Evolutionary conservation across 257 asterid species (phyloP).

Genomic region (Fraxinus quadrangulata): DNA sequence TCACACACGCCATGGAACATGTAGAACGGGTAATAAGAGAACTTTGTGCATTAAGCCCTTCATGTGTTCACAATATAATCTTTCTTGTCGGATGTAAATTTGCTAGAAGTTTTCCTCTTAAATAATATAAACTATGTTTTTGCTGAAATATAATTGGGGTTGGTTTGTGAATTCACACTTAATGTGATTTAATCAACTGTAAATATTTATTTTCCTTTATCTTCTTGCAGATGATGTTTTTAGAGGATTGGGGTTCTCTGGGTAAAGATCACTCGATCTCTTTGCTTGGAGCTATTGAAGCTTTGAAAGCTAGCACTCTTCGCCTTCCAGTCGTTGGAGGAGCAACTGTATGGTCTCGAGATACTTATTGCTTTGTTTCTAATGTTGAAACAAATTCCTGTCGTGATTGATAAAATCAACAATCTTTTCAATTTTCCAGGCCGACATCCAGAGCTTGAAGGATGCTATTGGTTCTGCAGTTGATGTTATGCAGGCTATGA

Average conservation of each 20-base stretch:
- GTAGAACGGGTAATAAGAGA: not conserved
- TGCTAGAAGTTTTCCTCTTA: not conserved
- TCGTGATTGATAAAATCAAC: constrained; percentile 18
- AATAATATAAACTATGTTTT: not conserved
- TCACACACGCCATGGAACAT: not conserved
- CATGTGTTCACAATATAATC: no score
- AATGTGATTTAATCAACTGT: not conserved
- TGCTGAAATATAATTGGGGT: not conserved
- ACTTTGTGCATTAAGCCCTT: no score
- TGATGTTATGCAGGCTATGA: constrained; percentile 73
- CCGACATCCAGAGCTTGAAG: constrained; percentile 69
- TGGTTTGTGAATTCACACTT: not conserved
- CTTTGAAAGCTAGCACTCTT: constrained; percentile 88
- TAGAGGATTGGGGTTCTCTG: constrained; percentile 73
- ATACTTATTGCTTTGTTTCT: constrained; percentile 42
- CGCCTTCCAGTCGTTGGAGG: constrained; percentile 87
- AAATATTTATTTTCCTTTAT: not conserved
- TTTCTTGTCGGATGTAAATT: not conserved
- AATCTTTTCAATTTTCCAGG: constrained; percentile 43
- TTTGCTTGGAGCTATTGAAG: constrained; percentile 84
- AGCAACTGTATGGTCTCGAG: constrained; percentile 66
- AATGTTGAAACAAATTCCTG: constrained; percentile 26
- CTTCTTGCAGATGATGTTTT: constrained; percentile 46
- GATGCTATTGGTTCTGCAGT: constrained; percentile 76
- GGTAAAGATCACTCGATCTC: constrained; percentile 73